Conservation (phyloP, 1,139 yeast species). For the Candida anutae region DNA sequence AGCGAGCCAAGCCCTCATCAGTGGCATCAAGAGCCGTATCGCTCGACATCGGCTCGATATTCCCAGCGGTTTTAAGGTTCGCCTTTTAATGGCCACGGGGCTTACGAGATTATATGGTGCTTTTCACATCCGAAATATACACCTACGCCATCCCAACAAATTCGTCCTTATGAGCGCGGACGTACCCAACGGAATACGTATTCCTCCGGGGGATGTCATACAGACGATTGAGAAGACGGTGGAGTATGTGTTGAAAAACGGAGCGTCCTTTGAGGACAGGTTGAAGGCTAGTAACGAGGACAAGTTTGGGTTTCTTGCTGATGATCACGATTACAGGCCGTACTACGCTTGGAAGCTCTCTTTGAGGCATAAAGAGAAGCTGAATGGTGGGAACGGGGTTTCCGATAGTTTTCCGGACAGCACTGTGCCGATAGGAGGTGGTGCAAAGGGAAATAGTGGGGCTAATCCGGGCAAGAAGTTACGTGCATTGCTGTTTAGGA, state of each 20-base stretch:
- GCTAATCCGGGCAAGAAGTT: conserved; percentile 15
- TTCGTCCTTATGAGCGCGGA: neutral
- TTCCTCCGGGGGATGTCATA: conserved; percentile 31
- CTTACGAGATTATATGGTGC: no score
- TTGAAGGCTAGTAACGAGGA: conserved; percentile 42
- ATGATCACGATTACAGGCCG: conserved; percentile 45
- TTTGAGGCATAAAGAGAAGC: conserved; percentile 1
- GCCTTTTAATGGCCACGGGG: no score
- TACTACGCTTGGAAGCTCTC: conserved; percentile 44
- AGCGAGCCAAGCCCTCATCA: no score
- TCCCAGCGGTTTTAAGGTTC: no score
- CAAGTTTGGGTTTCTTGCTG: conserved; percentile 57
- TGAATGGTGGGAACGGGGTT: no score
- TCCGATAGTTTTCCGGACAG: neutral
- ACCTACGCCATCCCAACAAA: no score
- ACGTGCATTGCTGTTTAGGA: conserved; percentile 37
- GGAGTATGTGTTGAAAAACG: conserved; percentile 62
- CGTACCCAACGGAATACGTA: neutral
- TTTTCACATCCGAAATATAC: neutral
- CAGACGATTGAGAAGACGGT: conserved; percentile 66
- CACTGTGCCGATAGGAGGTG: neutral
- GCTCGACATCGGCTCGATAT: no score
- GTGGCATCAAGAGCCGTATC: no score
- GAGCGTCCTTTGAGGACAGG: conserved; percentile 55
- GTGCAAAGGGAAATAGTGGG: conserved; percentile 14